Conservation (phyloP, 176 grass and related monocot species). For the Tuctoria greenei region DNA sequence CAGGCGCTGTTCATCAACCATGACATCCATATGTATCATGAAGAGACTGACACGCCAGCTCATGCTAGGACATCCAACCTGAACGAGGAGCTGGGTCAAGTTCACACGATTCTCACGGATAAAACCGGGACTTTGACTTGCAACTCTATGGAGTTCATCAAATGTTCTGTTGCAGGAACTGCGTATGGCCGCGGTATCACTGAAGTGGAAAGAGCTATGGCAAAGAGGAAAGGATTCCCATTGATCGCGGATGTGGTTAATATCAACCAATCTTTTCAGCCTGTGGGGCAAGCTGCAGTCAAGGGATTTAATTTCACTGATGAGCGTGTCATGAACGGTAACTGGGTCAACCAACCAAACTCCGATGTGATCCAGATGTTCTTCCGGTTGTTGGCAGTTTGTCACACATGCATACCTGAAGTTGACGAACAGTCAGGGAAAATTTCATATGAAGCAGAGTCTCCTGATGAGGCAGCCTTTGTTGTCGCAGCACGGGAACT, state of each 20-base stretch:
- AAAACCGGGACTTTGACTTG: conserved; percentile 93
- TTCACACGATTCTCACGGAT: conserved; percentile 82
- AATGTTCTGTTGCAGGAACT: conserved; percentile 76
- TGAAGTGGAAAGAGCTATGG: conserved; percentile 81
- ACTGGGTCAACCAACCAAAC: conserved; percentile 57
- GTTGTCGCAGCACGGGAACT: conserved; percentile 74
- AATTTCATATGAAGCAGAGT: conserved; percentile 91
- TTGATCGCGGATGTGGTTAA: conserved; percentile 33
- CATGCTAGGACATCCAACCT: conserved; percentile 87
- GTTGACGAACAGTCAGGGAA: conserved; percentile 59
- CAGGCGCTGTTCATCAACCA: conserved; percentile 82
- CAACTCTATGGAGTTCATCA: conserved; percentile 98
- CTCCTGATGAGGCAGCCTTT: conserved; percentile 89
- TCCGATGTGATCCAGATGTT: conserved; percentile 60
- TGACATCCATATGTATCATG: conserved; percentile 87
- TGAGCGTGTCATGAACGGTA: conserved; percentile 73
- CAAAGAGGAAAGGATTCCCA: conserved; percentile 45
- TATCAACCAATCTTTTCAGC: conserved; percentile 9
- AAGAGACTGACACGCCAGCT: conserved; percentile 70
- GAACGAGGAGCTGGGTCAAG: conserved; percentile 91
- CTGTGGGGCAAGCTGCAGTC: conserved; percentile 18
- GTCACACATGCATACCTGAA: conserved; percentile 91
- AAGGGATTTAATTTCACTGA: conserved; percentile 93
- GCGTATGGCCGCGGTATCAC: conserved; percentile 73
- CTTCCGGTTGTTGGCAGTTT: conserved; percentile 67